Conservation (phyloP, 345 rosid genomes). For the Gossypium thurberi region DNA sequence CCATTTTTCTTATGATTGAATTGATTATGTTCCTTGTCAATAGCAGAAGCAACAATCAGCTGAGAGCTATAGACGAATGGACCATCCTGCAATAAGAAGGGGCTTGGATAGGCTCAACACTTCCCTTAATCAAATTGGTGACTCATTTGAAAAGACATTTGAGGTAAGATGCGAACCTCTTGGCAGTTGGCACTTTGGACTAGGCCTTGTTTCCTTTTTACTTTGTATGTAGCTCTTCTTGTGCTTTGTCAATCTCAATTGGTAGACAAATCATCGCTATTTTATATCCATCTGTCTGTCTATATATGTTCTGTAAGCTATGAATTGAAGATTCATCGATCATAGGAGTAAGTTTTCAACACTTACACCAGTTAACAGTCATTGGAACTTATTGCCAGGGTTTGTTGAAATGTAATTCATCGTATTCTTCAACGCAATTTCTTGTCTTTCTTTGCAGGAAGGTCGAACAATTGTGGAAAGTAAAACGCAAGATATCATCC, state of each 20-base stretch:
- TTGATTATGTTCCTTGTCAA: neutral
- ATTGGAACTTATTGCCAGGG: neutral
- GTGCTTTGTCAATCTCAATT: neutral
- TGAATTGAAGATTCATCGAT: neutral
- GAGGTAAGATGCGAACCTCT: constrained; percentile 34
- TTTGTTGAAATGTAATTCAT: neutral
- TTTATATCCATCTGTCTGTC: neutral
- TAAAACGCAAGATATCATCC: constrained; percentile 69
- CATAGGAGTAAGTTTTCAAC: neutral
- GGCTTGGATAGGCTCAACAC: constrained; percentile 67
- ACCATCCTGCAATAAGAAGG: constrained; percentile 55
- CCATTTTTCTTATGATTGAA: neutral
- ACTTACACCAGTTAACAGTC: neutral
- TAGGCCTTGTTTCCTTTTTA: neutral
- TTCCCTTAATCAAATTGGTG: constrained; percentile 82
- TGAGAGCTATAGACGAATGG: constrained; percentile 42
- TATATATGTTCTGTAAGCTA: neutral
- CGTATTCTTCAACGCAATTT: constrained; percentile 1
- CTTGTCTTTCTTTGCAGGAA: constrained; percentile 44
- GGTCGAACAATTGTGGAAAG: constrained; percentile 77
- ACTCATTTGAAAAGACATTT: constrained; percentile 78
- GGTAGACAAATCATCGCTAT: neutral
- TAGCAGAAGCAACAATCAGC: constrained; percentile 29
- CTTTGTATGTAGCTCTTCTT: neutral
- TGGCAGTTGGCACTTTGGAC: neutral